Evolutionary conservation across 192 early-diverging fungal species (phyloP).

Genomic region (Coemansia sp.): DNA sequence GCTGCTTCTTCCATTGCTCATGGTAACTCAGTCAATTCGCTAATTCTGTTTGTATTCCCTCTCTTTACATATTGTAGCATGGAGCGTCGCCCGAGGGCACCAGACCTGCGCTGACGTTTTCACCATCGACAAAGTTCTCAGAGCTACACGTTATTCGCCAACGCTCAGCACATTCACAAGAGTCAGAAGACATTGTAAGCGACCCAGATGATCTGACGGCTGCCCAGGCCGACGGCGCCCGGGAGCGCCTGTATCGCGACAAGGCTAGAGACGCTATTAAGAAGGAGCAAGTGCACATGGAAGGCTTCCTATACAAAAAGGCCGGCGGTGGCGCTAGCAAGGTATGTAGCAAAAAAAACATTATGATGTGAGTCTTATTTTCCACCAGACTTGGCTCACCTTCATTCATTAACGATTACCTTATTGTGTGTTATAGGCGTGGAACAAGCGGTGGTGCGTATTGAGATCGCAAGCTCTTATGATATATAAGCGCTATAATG

Average conservation of each 20-base stretch:
- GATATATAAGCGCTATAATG: slow-evolving; percentile 50
- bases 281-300: slow-evolving; percentile 56
- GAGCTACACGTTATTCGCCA: slow-evolving; percentile 14
- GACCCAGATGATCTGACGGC: slow-evolving; percentile 48
- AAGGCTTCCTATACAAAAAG: slow-evolving; percentile 51
- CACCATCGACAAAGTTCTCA: slow-evolving; percentile 49
- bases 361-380: not conserved
- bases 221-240: slow-evolving; percentile 29
- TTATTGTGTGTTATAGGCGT: slow-evolving; percentile 29
- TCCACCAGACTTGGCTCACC: not conserved
- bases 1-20: not conserved
- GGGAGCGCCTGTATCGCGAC: slow-evolving; percentile 40
- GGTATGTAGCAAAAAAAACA: slow-evolving; percentile 21
- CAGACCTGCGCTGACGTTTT: slow-evolving; percentile 41
- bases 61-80: slow-evolving; percentile 21
- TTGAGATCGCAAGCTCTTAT: slow-evolving; percentile 50
- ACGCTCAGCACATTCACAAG: slow-evolving; percentile 19
- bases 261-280: slow-evolving; percentile 42
- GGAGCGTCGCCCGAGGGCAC: slow-evolving; percentile 14
- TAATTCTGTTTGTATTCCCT: slow-evolving; percentile 4
- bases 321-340: slow-evolving; percentile 51
- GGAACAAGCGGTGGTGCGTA: slow-evolving; percentile 59
- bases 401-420: not conserved
- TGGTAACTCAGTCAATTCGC: not conserved
- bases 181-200: slow-evolving; percentile 46